These are phyloP conservation scores for Vitis hybrid DNA, from an alignment of 177 flowering plant genomes.

Conservation along the genomic window DNA sequence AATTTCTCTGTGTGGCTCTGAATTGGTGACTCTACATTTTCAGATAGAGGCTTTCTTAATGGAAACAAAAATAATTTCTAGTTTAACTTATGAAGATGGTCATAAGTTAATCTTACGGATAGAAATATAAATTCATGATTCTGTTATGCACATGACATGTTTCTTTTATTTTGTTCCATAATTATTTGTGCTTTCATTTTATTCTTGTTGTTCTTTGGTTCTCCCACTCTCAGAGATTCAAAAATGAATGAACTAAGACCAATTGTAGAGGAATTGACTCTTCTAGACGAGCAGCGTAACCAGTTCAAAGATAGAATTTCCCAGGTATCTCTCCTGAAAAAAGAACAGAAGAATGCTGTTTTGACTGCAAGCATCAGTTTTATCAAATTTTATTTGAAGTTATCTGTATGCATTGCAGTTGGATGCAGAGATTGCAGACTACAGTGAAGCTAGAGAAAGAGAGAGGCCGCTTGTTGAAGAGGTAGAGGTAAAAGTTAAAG, in stretches of 20 bases:
- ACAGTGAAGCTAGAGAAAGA: conserved; percentile 52
- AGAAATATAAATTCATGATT: too few species aligned
- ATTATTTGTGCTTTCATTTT: neutral
- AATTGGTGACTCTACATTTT: too few species aligned
- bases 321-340: conserved; percentile 41
- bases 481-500: conserved; percentile 60
- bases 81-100: neutral
- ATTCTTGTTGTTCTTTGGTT: neutral
- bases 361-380: neutral
- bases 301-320: conserved; percentile 53
- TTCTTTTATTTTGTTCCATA: neutral
- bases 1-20: too few species aligned
- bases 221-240: conserved; percentile 41
- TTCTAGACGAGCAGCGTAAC: conserved; percentile 39
- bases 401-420: conserved; percentile 42
- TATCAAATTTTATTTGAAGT: neutral
- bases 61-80: neutral
- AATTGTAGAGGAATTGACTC: conserved; percentile 38
- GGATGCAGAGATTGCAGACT: conserved; percentile 51
- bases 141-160: neutral
- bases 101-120: too few species aligned
- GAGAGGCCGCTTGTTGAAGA: conserved; percentile 75
- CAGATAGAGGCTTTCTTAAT: neutral
- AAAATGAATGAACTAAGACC: conserved; percentile 52
- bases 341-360: neutral